Base-by-base conservation (phyloP, 768 basidiomycete genomes). In the Infundibulicybe gibba region DNA sequence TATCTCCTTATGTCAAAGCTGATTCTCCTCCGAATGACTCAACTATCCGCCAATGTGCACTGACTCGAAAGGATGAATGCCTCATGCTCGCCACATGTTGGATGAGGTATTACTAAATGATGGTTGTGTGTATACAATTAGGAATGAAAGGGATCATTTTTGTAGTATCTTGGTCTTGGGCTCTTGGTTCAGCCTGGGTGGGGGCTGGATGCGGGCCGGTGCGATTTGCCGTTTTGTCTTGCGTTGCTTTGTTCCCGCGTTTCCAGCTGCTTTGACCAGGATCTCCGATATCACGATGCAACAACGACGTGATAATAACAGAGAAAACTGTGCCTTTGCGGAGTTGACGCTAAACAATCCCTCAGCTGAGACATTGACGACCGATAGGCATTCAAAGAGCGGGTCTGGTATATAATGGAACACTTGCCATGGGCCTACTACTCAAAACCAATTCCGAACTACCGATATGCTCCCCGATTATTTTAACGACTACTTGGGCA, bases 221-320 rank as follows among this genome's bases (percentile, higher is more conserved):
- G 25, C 25, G 25, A 25, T 25, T 8, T 25, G 4, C 25, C 25
- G 25, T 25, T n/a, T n/a, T 25, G 25, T 25, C 25, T 25, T 25
- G 25, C 25, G 8, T 25, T 25, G 25, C 25, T 25, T 25, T 25
- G 35, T 34, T 35, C 21, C 14, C 25, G 46, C 47, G 49, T 54
- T 48, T 44, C 51, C 41, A 49, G 10, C 1, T 32, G 31, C 14
- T 37, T 20, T 44, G 40, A 32, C 45, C 32, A 43, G 53, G 3
- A n/a, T 43, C 30, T 44, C 31, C 44, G 15, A 43, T 44, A 33
- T 52, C 52, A 54, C 52, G 49, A 40, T 45, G 17, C 30, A 32
- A 25, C 15, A 41, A 57, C 58, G 57, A 60, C 44, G 60, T 56
- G 55, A 57, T 56, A 60, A 57, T 55, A 61, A 51, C 25, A 46